These are phyloP conservation scores for Dactylorhiza incarnata DNA, from an alignment of 106 monocot species.

Conservation along the genomic window DNA sequence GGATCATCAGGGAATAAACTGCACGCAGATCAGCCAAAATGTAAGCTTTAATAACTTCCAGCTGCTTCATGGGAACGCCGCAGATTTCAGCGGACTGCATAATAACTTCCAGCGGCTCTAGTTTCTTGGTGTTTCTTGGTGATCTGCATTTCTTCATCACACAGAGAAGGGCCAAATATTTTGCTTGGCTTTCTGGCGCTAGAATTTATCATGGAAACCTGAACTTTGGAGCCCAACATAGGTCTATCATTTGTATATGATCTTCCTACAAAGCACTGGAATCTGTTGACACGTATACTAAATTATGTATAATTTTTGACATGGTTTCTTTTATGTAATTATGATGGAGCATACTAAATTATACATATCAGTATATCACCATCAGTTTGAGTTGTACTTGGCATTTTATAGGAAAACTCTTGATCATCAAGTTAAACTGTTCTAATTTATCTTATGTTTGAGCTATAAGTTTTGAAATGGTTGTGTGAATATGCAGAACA, in stretches of 20 bases:
- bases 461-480: too few relatives aligned
- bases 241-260: slow-evolving; percentile 29
- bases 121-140: too few relatives aligned
- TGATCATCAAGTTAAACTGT: too few relatives aligned
- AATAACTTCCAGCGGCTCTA: too few relatives aligned
- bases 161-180: slow-evolving; percentile 89
- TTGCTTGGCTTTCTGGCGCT: slow-evolving; percentile 98
- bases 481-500: too few relatives aligned
- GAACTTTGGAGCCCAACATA: slow-evolving; percentile 98
- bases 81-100: not conserved
- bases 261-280: not conserved
- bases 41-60: not conserved
- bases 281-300: not conserved
- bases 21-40: not conserved
- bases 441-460: too few relatives aligned
- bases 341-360: too few relatives aligned
- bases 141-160: slow-evolving; percentile 94
- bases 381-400: too few relatives aligned
- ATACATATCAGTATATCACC: too few relatives aligned
- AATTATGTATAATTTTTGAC: too few relatives aligned
- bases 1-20: not conserved
- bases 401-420: too few relatives aligned
- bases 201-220: slow-evolving; percentile 94
- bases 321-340: too few relatives aligned
- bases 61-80: not conserved